Evolutionary conservation across 1,139 yeast species (phyloP).

Genomic region (Yamadazyma buinensis): DNA sequence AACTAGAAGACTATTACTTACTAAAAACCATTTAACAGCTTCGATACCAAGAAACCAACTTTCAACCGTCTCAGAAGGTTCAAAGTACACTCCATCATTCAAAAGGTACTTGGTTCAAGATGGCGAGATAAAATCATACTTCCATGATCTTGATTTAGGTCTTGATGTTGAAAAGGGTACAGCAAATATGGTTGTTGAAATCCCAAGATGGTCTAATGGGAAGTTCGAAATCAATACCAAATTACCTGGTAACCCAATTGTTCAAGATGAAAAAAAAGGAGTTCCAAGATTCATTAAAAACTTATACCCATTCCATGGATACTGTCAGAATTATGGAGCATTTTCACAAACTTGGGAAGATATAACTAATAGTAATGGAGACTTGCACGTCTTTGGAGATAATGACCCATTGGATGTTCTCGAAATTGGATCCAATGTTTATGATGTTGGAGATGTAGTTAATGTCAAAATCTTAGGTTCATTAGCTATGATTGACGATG

Average conservation of each 20-base stretch:
- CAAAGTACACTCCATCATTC: constrained; percentile 31
- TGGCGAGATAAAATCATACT: constrained; percentile 68
- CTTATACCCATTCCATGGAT: constrained; percentile 88
- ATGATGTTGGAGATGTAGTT: constrained; percentile 71
- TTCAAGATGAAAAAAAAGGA: constrained; percentile 84
- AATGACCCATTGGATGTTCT: constrained; percentile 90
- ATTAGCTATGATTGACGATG: constrained; percentile 85
- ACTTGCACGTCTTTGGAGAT: constrained; percentile 74
- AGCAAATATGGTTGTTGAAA: constrained; percentile 84
- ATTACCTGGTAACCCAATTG: constrained; percentile 69
- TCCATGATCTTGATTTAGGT: constrained; percentile 73
- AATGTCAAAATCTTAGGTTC: constrained; percentile 84
- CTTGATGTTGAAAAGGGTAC: constrained; percentile 63
- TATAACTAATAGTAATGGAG: constrained; percentile 61
- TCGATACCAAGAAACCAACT: neutral
- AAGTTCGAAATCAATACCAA: constrained; percentile 79
- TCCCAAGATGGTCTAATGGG: constrained; percentile 90
- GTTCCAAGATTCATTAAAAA: constrained; percentile 79
- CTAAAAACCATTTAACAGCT: constrained; percentile 9
- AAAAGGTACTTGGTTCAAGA: constrained; percentile 40
- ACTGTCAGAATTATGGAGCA: constrained; percentile 90
- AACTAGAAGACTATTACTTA: constrained; percentile 7
- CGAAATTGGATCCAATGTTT: constrained; percentile 76
- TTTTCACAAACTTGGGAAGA: constrained; percentile 97
- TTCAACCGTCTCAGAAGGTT: constrained; percentile 23